These are phyloP conservation scores for Starmerella etchellsii DNA, from an alignment of 805 yeast genomes.

Conservation along the genomic window DNA sequence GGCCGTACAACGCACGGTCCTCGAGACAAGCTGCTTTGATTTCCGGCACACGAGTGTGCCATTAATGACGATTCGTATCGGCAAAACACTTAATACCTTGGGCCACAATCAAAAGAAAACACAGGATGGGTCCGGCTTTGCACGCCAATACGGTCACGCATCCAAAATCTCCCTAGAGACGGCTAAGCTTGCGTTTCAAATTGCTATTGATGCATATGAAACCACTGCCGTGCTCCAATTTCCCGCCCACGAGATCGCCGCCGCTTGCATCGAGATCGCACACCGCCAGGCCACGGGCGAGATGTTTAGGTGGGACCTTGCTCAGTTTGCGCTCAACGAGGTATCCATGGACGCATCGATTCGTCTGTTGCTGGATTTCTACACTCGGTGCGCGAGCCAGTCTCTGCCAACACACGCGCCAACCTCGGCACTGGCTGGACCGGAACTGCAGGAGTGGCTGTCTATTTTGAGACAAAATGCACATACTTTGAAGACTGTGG, in stretches of 20 bases:
- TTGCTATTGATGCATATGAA: slow-evolving; percentile 58
- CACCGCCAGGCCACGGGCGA: not conserved
- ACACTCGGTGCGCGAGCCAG: slow-evolving; percentile 1
- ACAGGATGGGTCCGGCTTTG: not conserved
- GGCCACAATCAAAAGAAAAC: not conserved
- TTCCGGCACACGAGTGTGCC: slow-evolving; percentile 59
- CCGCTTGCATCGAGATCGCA: slow-evolving; percentile 53
- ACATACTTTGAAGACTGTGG: not conserved
- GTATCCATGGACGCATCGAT: slow-evolving; percentile 3
- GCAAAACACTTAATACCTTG: slow-evolving; percentile 33
- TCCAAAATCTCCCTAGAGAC: slow-evolving; percentile 32
- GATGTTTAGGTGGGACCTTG: slow-evolving; percentile 1
- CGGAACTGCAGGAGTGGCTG: slow-evolving; percentile 2
- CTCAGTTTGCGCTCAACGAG: not conserved
- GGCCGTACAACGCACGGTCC: slow-evolving; percentile 51
- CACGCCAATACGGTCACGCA: not conserved
- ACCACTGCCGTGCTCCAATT: slow-evolving; percentile 55
- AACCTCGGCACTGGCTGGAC: not conserved
- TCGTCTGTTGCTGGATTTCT: slow-evolving; percentile 9
- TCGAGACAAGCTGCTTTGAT: slow-evolving; percentile 71
- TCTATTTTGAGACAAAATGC: not conserved
- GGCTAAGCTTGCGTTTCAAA: slow-evolving; percentile 55
- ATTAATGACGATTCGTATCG: slow-evolving; percentile 47
- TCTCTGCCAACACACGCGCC: slow-evolving; percentile 3
- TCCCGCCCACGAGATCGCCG: slow-evolving; percentile 66